phyloP scores from a whole-genome alignment of 768 basidiomycete genomes.

The Cubamyces sp. region DNA sequence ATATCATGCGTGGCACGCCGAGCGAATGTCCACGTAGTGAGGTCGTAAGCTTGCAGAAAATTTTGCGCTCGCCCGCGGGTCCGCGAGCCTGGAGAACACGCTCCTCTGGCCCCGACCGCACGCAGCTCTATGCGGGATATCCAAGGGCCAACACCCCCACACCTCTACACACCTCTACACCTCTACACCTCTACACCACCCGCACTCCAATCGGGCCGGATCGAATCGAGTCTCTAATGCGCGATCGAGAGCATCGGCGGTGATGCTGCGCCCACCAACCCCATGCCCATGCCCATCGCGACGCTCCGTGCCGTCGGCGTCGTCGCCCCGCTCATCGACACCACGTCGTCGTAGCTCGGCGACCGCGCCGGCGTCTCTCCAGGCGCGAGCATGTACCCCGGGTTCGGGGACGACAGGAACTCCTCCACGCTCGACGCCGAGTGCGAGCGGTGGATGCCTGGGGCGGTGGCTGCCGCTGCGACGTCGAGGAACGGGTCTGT shows the following conservation, averaged over 20 bases:
- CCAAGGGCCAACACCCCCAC: too few relatives aligned
- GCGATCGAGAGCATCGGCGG: constrained; percentile 16
- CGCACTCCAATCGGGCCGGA: too few relatives aligned
- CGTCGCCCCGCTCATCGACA: constrained; percentile 31
- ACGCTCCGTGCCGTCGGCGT: constrained; percentile 34
- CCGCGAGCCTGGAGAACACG: too few relatives aligned
- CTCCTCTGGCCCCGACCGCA: background rate
- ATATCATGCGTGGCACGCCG: constrained; percentile 20
- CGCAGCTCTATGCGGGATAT: background rate
- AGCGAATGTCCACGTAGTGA: constrained; percentile 22
- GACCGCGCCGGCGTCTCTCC: constrained; percentile 35
- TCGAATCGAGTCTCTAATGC: constrained; percentile 12
- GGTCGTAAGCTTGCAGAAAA: constrained; percentile 9
- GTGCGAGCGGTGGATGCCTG: constrained; percentile 42
- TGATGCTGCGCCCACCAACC: constrained; percentile 1
- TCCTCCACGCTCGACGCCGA: constrained; percentile 62
- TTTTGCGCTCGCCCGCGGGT: constrained; percentile 13
- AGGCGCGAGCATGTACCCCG: constrained; percentile 33
- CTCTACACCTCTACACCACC: too few relatives aligned
- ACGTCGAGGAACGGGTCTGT: constrained; percentile 39
- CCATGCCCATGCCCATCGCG: background rate
- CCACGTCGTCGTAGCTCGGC: constrained; percentile 36
- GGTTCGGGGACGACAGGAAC: constrained; percentile 44
- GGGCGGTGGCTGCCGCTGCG: too few relatives aligned
- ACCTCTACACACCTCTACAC: too few relatives aligned